Percentiles rank a stretch among this genome's conserved stretches.
Conservation (phyloP, 768 basidiomycete genomes). For the Lentinula edodes region DNA sequence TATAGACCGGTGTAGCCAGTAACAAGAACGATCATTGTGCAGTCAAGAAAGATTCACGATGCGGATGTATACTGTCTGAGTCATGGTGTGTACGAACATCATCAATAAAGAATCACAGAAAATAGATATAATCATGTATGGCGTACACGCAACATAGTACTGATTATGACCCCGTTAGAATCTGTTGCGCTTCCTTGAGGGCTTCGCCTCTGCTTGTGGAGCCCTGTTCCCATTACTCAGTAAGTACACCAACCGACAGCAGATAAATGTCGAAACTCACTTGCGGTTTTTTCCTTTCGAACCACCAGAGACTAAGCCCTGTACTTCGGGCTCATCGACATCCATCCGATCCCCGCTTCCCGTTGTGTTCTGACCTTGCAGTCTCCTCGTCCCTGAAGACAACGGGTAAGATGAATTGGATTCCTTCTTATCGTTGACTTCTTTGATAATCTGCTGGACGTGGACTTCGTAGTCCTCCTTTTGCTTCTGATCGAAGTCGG, state of each 20-base stretch:
- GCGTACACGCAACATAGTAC: too few species aligned
- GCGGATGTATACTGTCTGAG: too few species aligned
- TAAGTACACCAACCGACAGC: background rate
- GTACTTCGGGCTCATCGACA: conserved; percentile 45
- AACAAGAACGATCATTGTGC: too few species aligned
- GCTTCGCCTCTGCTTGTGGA: conserved; percentile 40
- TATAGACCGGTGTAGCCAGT: too few species aligned
- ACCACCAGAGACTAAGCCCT: conserved; percentile 20
- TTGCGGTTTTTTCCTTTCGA: conserved; percentile 54
- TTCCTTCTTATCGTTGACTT: conserved; percentile 62
- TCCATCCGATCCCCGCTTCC: conserved; percentile 42
- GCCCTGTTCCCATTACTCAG: conserved; percentile 20
- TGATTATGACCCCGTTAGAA: conserved; percentile 21
- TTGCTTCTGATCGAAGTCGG: conserved; percentile 30
- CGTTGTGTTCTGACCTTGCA: conserved; percentile 26
- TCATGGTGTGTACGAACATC: too few species aligned
- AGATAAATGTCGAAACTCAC: conserved; percentile 31
- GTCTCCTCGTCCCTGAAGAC: conserved; percentile 10
- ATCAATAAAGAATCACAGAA: too few species aligned
- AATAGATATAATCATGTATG: too few species aligned
- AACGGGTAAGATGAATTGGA: conserved; percentile 18
- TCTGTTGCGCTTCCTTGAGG: conserved; percentile 54
- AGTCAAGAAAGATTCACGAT: too few species aligned
- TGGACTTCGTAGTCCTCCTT: conserved; percentile 51
- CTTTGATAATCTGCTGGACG: conserved; percentile 50